Conservation (phyloP, 2,329 filamentous ascomycete species). For the Penicillium sp. region DNA sequence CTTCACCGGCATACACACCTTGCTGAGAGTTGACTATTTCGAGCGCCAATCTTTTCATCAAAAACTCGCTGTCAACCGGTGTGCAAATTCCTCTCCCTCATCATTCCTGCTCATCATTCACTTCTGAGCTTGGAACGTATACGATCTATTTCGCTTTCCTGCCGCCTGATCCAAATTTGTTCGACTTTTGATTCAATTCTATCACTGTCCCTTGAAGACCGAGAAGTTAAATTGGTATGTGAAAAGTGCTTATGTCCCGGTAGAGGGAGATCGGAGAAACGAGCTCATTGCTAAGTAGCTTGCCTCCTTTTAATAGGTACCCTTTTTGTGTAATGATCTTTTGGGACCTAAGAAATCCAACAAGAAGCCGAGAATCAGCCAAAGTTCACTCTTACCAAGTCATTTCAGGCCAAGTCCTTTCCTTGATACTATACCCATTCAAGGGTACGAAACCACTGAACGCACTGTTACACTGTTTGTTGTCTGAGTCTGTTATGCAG, state of each 20-base stretch:
- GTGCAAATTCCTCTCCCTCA: not conserved
- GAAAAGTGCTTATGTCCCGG: not conserved
- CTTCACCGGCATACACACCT: slow-evolving; percentile 19
- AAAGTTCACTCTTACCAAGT: not conserved
- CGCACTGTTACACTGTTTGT: not conserved
- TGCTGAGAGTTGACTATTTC: slow-evolving; percentile 20
- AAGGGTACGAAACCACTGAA: not conserved
- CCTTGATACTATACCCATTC: not conserved
- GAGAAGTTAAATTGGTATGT: slow-evolving; percentile 1
- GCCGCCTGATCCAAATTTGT: not conserved
- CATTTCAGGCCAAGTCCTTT: not conserved
- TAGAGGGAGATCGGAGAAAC: not conserved
- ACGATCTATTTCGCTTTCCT: not conserved
- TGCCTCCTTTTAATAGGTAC: not conserved
- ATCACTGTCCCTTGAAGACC: not conserved
- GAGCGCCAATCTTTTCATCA: slow-evolving; percentile 7
- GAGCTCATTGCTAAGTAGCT: slow-evolving; percentile 5
- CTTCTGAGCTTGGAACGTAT: not conserved
- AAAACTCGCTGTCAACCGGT: not conserved
- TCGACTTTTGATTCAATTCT: not conserved
- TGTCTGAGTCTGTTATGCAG: slow-evolving; percentile 15
- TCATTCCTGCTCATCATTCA: not conserved
- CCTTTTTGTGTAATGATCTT: not conserved
- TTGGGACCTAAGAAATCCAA: not conserved
- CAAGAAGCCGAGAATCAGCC: not conserved